These are phyloP conservation scores for Trichosporon sp. DNA, from an alignment of 1,284 basidiomycete genomes.

Conservation along the genomic window DNA sequence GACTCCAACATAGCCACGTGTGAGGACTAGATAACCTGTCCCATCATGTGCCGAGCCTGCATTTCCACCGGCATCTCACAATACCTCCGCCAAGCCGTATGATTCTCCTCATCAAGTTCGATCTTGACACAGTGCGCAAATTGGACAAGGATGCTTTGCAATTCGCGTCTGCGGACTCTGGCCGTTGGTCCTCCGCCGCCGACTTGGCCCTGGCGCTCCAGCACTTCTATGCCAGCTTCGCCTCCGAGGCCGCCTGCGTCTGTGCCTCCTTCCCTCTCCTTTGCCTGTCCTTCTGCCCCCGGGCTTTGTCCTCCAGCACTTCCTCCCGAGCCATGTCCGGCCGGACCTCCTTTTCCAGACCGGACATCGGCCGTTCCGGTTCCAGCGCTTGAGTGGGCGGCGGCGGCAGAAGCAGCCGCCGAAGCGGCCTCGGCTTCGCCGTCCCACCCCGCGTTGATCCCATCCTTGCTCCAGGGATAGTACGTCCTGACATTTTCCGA, in stretches of 20 bases:
- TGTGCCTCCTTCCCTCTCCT: neutral
- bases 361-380: neutral
- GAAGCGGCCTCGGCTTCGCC: too few species aligned
- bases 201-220: neutral
- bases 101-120: constrained; percentile 1
- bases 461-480: constrained; percentile 12
- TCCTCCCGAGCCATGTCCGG: neutral
- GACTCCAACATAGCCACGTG: too few species aligned
- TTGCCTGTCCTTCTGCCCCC: neutral
- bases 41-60: neutral
- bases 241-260: too few species aligned
- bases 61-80: neutral
- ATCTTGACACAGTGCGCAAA: constrained; percentile 1
- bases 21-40: neutral
- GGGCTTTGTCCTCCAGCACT: neutral
- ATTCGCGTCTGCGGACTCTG: constrained; percentile 3
- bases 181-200: neutral
- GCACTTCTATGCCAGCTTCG: too few species aligned
- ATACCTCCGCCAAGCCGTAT: neutral
- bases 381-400: too few species aligned
- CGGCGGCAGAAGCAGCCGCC: too few species aligned
- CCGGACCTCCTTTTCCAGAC: neutral
- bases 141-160: constrained; percentile 14
- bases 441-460: neutral
- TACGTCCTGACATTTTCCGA: constrained; percentile 11